A percentile compares a stretch with the other conserved stretches of the same genome.
phyloP scores from a whole-genome alignment of 2,329 filamentous ascomycete species.

The Zasmidium citrigriseum region DNA sequence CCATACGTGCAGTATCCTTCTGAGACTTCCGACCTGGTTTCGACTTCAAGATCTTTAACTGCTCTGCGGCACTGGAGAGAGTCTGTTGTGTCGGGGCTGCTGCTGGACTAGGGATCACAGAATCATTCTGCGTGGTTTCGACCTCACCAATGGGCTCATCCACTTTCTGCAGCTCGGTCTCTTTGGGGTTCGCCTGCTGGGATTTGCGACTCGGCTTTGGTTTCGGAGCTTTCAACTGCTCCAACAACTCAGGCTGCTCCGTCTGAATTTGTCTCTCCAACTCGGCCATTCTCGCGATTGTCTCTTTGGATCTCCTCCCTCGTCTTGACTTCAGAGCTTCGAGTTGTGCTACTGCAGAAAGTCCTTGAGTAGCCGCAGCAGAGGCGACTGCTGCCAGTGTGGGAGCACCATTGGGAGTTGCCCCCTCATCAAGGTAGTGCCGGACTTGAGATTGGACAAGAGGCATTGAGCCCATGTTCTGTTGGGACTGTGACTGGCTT shows the following conservation, averaged over 20 bases:
- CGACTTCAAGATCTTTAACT: conserved; percentile 1
- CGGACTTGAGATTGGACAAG: too few relatives aligned
- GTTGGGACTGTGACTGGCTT: too few relatives aligned
- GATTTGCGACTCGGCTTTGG: background rate
- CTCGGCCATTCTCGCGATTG: background rate
- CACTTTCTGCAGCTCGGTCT: background rate
- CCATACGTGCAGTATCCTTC: background rate
- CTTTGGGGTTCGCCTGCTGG: background rate
- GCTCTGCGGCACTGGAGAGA: too few relatives aligned
- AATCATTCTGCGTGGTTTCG: too few relatives aligned
- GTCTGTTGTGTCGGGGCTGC: too few relatives aligned
- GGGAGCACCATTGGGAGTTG: too few relatives aligned
- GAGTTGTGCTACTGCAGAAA: background rate
- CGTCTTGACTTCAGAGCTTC: background rate
- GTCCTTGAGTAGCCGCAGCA: background rate
- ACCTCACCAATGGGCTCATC: too few relatives aligned
- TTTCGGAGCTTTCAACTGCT: conserved; percentile 1
- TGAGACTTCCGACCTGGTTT: background rate
- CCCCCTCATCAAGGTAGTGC: too few relatives aligned
- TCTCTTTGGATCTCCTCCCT: background rate
- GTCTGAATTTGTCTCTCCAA: background rate
- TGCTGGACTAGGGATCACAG: too few relatives aligned
- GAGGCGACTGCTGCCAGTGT: too few relatives aligned
- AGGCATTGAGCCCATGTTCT: too few relatives aligned
- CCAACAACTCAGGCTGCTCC: background rate